Conservation (phyloP, 1,139 yeast species). For the Candida pseudocylindracea region DNA sequence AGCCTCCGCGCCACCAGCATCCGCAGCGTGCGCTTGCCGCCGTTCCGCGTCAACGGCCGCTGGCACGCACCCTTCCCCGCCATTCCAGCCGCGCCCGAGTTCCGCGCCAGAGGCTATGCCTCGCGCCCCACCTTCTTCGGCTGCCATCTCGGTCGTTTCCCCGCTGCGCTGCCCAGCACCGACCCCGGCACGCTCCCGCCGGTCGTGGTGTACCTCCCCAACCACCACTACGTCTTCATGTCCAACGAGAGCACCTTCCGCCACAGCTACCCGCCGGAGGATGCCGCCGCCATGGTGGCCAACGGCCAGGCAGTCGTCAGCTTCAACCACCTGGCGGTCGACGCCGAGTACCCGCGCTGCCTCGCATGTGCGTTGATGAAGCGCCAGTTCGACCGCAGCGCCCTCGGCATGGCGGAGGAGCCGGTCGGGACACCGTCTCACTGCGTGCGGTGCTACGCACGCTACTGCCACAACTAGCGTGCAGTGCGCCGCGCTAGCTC, state of each 20-base stretch:
- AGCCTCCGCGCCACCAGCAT: slow-evolving; percentile 1
- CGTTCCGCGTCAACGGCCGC: not conserved
- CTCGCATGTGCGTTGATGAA: not conserved
- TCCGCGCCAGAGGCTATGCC: not conserved
- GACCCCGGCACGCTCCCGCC: slow-evolving; percentile 16
- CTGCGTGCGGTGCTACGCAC: not conserved
- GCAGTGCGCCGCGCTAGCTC: not conserved
- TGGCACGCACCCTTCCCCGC: not conserved
- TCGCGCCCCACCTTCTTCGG: not conserved
- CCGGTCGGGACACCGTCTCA: not conserved
- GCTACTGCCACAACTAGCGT: not conserved
- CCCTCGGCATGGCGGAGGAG: not conserved
- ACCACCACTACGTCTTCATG: slow-evolving; percentile 13
- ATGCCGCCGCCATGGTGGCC: slow-evolving; percentile 18
- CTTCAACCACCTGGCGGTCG: slow-evolving; percentile 15
- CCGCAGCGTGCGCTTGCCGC: not conserved
- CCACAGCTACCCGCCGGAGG: slow-evolving; percentile 19
- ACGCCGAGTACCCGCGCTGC: not conserved
- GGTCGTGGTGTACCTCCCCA: slow-evolving; percentile 27
- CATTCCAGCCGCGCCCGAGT: not conserved
- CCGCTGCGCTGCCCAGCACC: not conserved
- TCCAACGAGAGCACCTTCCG: slow-evolving; percentile 44
- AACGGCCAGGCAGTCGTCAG: slow-evolving; percentile 19
- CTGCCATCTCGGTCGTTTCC: not conserved
- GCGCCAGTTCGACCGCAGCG: not conserved